Evolutionary conservation across 2,329 filamentous ascomycete genomes (phyloP).

Genomic region (Penicillium rolfsii): DNA sequence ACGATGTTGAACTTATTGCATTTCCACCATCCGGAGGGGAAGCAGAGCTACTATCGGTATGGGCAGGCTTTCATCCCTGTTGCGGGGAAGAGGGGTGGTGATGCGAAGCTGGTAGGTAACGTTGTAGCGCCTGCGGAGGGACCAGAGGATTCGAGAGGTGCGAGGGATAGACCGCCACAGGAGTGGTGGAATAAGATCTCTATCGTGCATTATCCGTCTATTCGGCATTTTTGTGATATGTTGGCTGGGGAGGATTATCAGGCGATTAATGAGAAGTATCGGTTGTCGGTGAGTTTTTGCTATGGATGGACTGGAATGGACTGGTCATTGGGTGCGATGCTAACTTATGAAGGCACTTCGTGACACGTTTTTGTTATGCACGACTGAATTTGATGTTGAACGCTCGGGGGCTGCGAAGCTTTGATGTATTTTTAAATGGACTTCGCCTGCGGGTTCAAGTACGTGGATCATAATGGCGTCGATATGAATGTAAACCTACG

Average conservation of each 20-base stretch:
- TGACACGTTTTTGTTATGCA: constrained; percentile 59
- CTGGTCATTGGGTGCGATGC: not conserved
- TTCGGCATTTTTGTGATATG: constrained; percentile 66
- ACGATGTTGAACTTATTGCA: constrained; percentile 67
- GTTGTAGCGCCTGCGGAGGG: constrained; percentile 45
- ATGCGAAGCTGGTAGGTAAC: constrained; percentile 65
- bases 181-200: constrained; percentile 66
- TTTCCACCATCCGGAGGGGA: constrained; percentile 55
- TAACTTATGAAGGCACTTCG: constrained; percentile 44
- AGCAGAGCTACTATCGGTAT: constrained; percentile 60
- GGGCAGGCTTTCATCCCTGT: constrained; percentile 52
- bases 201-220: constrained; percentile 66
- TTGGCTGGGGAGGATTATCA: constrained; percentile 61
- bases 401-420: constrained; percentile 31
- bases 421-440: constrained; percentile 14
- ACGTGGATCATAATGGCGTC: not conserved
- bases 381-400: constrained; percentile 54
- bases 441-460: not conserved
- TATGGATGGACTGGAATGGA: no score
- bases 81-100: constrained; percentile 58
- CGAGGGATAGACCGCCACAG: constrained; percentile 25
- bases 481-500: not conserved
- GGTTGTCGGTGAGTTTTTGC: constrained; percentile 46
- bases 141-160: constrained; percentile 31
- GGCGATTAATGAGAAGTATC: constrained; percentile 57